phyloP scores from a whole-genome alignment of 805 yeast genomes.

The Candida broadrunensis region DNA sequence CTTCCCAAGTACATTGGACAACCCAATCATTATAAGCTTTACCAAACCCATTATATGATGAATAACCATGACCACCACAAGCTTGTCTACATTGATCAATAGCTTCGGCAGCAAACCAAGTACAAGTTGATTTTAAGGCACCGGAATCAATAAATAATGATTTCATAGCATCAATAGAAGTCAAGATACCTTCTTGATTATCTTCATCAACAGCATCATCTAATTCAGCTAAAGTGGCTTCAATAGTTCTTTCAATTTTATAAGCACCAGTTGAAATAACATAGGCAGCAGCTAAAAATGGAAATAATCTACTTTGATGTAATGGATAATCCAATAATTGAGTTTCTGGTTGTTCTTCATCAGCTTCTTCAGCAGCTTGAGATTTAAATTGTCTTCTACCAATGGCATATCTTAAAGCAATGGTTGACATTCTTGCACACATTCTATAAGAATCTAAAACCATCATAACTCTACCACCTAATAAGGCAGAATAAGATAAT shows the following conservation, averaged over 20 bases:
- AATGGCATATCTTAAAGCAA: conserved; percentile 85
- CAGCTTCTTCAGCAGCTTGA: conserved; percentile 29
- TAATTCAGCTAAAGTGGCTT: conserved; percentile 48
- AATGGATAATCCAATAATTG: conserved; percentile 83
- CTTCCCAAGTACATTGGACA: conserved; percentile 99
- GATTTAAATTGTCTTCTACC: conserved; percentile 82
- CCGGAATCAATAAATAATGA: conserved; percentile 82
- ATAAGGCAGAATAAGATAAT: conserved; percentile 80
- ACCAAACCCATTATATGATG: conserved; percentile 89
- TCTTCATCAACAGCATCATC: conserved; percentile 52
- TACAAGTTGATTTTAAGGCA: conserved; percentile 81
- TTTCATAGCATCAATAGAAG: conserved; percentile 62
- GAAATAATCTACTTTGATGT: conserved; percentile 85
- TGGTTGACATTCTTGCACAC: conserved; percentile 74
- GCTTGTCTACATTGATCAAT: conserved; percentile 91
- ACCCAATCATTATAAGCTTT: conserved; percentile 90
- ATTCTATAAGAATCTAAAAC: conserved; percentile 80
- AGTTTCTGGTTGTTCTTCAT: conserved; percentile 39
- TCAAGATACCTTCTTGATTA: conserved; percentile 42
- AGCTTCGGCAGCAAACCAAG: conserved; percentile 78
- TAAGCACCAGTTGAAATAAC: conserved; percentile 71
- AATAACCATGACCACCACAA: conserved; percentile 96
- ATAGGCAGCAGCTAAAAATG: conserved; percentile 77
- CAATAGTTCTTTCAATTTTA: conserved; percentile 54
- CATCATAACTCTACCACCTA: conserved; percentile 90